A percentile compares a stretch with the other conserved stretches of the same genome.
Conservation (phyloP, 345 rosid species). For the Ceriops decandra region DNA sequence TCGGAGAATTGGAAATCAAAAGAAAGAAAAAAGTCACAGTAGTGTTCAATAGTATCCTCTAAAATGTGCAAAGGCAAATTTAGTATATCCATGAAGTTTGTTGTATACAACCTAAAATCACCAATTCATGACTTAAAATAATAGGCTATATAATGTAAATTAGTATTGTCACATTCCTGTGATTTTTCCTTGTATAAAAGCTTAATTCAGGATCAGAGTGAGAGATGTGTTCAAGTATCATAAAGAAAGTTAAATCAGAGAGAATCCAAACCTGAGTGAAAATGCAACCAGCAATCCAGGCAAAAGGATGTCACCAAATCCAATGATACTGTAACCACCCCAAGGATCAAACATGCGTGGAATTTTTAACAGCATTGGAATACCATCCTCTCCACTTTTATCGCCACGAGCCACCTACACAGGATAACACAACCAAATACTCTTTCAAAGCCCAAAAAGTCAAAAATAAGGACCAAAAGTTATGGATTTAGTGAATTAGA, state of each 20-base stretch:
- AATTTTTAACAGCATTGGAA: slow-evolving; percentile 93
- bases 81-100: not conserved
- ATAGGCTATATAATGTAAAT: not conserved
- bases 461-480: slow-evolving; percentile 1
- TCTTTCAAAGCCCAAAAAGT: slow-evolving; percentile 1
- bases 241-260: not conserved
- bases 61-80: not conserved
- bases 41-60: not conserved
- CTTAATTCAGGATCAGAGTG: not conserved
- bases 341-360: slow-evolving; percentile 98
- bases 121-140: not conserved
- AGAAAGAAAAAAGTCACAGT: not conserved
- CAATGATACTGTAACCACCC: slow-evolving; percentile 99
- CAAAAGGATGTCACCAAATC: slow-evolving; percentile 96
- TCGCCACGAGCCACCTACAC: slow-evolving; percentile 95
- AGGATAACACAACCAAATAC: slow-evolving; percentile 11
- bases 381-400: slow-evolving; percentile 93
- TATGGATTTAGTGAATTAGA: not conserved
- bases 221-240: not conserved
- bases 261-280: slow-evolving; percentile 66
- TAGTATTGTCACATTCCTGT: not conserved
- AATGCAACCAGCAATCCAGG: slow-evolving; percentile 90
- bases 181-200: not conserved
- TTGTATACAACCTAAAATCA: not conserved
- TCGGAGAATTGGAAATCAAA: not conserved